These are phyloP conservation scores for Pachyrhizus erosus DNA, from an alignment of 306 rosid species.

Conservation along the genomic window DNA sequence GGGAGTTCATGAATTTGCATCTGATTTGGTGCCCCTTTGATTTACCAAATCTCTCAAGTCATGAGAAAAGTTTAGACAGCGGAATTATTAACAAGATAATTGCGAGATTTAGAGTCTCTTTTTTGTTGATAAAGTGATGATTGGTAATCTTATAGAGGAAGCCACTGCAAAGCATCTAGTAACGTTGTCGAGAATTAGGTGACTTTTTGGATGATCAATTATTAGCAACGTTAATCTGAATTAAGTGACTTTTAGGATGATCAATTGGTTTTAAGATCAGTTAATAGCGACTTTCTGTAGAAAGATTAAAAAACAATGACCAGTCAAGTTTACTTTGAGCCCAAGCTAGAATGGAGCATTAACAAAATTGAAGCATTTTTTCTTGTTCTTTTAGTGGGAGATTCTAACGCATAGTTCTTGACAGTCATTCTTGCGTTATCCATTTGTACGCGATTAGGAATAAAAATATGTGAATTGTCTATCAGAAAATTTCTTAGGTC, in stretches of 20 bases:
- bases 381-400: neutral
- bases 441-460: too few species aligned
- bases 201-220: neutral
- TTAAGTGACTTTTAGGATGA: neutral
- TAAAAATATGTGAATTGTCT: too few species aligned
- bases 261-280: neutral
- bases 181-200: neutral
- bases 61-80: neutral
- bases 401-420: too few species aligned
- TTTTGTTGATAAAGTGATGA: conserved; percentile 1
- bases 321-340: neutral
- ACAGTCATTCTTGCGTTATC: too few species aligned
- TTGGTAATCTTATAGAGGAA: conserved; percentile 25
- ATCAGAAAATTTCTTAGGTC: too few species aligned
- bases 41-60: conserved; percentile 33
- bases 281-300: neutral
- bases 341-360: neutral
- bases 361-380: neutral
- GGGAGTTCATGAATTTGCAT: conserved; percentile 20
- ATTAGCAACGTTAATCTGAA: neutral
- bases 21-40: conserved; percentile 48
- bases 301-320: neutral
- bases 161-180: conserved; percentile 33
- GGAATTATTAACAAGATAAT: conserved; percentile 33
- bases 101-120: conserved; percentile 12